phyloP scores from a whole-genome alignment of 192 early-diverging fungal species.

The Rhizophagus sp. region DNA sequence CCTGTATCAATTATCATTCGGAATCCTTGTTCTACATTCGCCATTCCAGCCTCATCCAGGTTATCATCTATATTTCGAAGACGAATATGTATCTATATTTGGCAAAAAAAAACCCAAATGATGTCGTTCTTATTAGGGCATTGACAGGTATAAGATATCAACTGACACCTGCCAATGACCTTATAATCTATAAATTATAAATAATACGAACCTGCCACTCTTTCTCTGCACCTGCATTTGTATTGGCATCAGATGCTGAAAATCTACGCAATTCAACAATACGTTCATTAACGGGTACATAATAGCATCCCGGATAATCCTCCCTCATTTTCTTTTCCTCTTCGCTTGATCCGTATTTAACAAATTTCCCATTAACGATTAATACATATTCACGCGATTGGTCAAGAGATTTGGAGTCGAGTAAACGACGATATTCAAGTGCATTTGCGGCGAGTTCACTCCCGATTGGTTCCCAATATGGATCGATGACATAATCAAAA shows the following conservation, averaged over 20 bases:
- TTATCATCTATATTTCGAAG: neutral
- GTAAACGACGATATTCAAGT: constrained; percentile 24
- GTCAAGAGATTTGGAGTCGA: constrained; percentile 17
- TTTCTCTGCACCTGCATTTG: constrained; percentile 5
- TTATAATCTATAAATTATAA: constrained; percentile 27
- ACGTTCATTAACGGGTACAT: constrained; percentile 15
- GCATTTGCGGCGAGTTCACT: constrained; percentile 11
- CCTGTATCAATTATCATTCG: constrained; percentile 22
- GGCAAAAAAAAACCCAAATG: no score
- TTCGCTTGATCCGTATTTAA: neutral
- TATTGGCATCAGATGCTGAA: neutral
- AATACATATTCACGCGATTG: constrained; percentile 8
- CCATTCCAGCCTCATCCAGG: constrained; percentile 18
- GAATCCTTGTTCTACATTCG: constrained; percentile 2
- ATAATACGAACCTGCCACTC: constrained; percentile 24
- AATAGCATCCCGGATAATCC: constrained; percentile 15
- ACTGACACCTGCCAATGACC: neutral
- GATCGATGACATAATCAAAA: constrained; percentile 16
- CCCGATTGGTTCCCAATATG: constrained; percentile 23
- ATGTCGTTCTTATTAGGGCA: no score
- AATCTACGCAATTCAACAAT: constrained; percentile 13
- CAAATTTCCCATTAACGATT: constrained; percentile 25
- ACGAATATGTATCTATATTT: no score
- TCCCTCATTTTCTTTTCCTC: constrained; percentile 2
- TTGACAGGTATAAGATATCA: constrained; percentile 10